Conservation (phyloP, 352 stramenopile species). For the Globisporangium acanthophoron region DNA sequence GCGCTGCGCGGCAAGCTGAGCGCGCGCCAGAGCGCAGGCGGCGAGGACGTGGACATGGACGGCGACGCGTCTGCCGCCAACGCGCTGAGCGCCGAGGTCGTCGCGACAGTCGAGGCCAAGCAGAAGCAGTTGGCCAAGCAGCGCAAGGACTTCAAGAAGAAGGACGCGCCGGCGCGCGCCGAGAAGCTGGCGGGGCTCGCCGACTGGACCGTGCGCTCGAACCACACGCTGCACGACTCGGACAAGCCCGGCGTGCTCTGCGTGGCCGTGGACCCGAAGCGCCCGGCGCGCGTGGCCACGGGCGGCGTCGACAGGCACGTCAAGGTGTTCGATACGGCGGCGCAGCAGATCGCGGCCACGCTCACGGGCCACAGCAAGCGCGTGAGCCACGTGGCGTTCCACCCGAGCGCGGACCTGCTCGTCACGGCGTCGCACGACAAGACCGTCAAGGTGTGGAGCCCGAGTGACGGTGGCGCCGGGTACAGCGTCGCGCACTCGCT, state of each 20-base stretch:
- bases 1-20: slow-evolving; percentile 34
- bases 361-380: slow-evolving; percentile 70
- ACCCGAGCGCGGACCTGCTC: slow-evolving; percentile 70
- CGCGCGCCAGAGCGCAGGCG: slow-evolving; percentile 9
- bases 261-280: slow-evolving; percentile 55
- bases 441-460: slow-evolving; percentile 88
- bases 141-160: slow-evolving; percentile 77
- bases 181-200: slow-evolving; percentile 25
- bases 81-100: slow-evolving; percentile 28
- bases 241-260: slow-evolving; percentile 63
- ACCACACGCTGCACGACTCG: slow-evolving; percentile 66
- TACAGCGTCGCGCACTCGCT: slow-evolving; percentile 64
- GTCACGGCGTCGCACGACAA: slow-evolving; percentile 89
- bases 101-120: slow-evolving; percentile 57
- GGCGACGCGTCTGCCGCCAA: slow-evolving; percentile 1
- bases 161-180: slow-evolving; percentile 37
- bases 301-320: slow-evolving; percentile 80
- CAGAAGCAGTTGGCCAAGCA: slow-evolving; percentile 66
- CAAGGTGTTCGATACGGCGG: slow-evolving; percentile 74
- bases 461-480: slow-evolving; percentile 37
- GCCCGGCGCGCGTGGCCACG: slow-evolving; percentile 45
- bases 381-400: slow-evolving; percentile 77
- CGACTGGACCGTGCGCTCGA: slow-evolving; percentile 34
- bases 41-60: slow-evolving; percentile 51
- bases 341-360: slow-evolving; percentile 66